Base-by-base conservation (phyloP, 768 basidiomycete genomes). In the Hydnum rufescens region DNA sequence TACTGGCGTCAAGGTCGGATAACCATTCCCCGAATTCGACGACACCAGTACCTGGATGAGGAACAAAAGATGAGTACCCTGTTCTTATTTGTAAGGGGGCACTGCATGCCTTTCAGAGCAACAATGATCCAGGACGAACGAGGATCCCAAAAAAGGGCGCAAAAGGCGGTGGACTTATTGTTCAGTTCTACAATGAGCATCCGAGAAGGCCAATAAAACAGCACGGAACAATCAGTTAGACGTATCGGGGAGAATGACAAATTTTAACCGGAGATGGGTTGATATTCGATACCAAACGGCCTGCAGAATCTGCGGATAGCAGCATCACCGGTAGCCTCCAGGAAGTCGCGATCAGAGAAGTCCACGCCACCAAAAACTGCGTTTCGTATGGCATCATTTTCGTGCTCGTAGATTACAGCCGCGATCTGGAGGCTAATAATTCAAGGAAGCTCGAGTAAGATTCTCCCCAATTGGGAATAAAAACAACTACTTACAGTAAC, bases 61-160 rank as follows among this genome's bases (percentile, higher is more conserved):
- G n/a, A n/a, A n/a, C n/a, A n/a, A n/a, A n/a, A n/a, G n/a, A n/a
- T n/a, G n/a, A n/a, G n/a, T n/a, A n/a, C n/a, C n/a, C n/a, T n/a
- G n/a, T n/a, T n/a, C n/a, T n/a, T n/a, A n/a, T n/a, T n/a, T n/a
- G n/a, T n/a, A n/a, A n/a, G n/a, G n/a, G n/a, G n/a, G n/a, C n/a
- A n/a, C n/a, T n/a, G n/a, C n/a, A n/a, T n/a, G 44, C 42, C 42
- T 30, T 56, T 58, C 36, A 58, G 56, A 6, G 57, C 55, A n/a
- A 58, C 48, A 5, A 58, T 44, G 25, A 58, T 54, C 57, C 57
- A 58, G 5, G 42, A 54, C 16, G 52, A 53, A 4, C 19, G 44
- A 19, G 55, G 46, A 25, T 56, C 54, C 55, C 55, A 56, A 49
- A 56, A 56, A 5, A 56, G 22, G 2, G 47, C 57, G 32, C 42